Conservation (phyloP, 164 flowering plant species). For the Chimonanthus praecox region DNA sequence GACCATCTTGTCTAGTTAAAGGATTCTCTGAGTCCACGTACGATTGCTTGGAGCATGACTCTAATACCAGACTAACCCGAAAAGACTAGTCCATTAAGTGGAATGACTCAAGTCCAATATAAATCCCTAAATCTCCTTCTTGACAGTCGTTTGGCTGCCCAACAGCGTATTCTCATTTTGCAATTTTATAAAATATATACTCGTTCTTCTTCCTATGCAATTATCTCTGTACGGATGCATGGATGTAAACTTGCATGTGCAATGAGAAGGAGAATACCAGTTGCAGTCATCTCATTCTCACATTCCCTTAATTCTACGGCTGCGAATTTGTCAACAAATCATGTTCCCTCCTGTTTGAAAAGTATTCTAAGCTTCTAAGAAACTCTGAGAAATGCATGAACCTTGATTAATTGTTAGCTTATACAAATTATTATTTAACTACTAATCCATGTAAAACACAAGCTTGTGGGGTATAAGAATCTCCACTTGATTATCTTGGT, state of each 20-base stretch:
- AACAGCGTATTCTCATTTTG: too few species aligned
- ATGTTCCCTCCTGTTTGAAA: not conserved
- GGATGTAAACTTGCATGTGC: too few species aligned
- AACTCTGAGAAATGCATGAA: not conserved
- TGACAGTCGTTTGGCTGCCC: too few species aligned
- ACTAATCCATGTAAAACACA: not conserved
- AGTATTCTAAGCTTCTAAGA: not conserved
- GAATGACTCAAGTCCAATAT: too few species aligned
- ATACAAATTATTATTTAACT: too few species aligned
- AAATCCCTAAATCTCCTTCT: too few species aligned
- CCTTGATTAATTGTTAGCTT: not conserved
- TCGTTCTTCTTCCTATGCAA: not conserved
- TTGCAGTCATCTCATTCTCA: too few species aligned
- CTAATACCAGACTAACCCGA: too few species aligned
- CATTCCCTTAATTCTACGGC: not conserved
- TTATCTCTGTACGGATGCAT: not conserved
- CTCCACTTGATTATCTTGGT: not conserved
- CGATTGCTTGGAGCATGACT: too few species aligned
- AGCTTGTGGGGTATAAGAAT: conserved; percentile 1
- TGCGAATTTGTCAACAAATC: not conserved
- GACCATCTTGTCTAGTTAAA: too few species aligned
- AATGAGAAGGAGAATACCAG: not conserved
- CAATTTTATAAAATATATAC: not conserved
- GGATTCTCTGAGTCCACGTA: too few species aligned
- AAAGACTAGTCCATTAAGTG: too few species aligned